Conservation (phyloP, 169 alveolate species). For the Plasmodium chabaudi region DNA sequence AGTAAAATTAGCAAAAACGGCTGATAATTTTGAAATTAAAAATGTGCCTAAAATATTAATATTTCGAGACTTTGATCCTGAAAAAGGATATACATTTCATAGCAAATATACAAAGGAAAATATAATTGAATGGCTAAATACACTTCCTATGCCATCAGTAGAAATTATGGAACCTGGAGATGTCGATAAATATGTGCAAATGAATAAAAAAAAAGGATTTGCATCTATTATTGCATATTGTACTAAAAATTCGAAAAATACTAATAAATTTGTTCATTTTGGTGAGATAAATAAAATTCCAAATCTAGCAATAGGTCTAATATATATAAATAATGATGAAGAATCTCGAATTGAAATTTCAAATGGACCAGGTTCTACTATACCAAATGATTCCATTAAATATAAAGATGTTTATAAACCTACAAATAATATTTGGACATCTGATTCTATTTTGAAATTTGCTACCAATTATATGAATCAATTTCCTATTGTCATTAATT, state of each 20-base stretch:
- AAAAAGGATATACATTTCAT: slow-evolving; percentile 68
- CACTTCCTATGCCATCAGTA: slow-evolving; percentile 46
- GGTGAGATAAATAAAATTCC: slow-evolving; percentile 67
- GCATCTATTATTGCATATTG: slow-evolving; percentile 73
- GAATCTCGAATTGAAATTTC: slow-evolving; percentile 43
- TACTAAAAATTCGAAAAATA: slow-evolving; percentile 37
- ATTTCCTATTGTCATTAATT: slow-evolving; percentile 51
- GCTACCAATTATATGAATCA: slow-evolving; percentile 59
- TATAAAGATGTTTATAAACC: slow-evolving; percentile 54
- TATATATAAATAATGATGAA: slow-evolving; percentile 22
- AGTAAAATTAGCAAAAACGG: slow-evolving; percentile 35
- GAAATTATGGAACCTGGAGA: slow-evolving; percentile 43
- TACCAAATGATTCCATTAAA: slow-evolving; percentile 18
- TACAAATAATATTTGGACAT: slow-evolving; percentile 29
- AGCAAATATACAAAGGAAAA: slow-evolving; percentile 69
- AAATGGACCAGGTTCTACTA: slow-evolving; percentile 73
- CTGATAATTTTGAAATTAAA: slow-evolving; percentile 64
- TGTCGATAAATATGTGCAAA: slow-evolving; percentile 59
- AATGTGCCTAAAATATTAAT: slow-evolving; percentile 50
- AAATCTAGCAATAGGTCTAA: slow-evolving; percentile 59
- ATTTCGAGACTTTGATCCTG: slow-evolving; percentile 68
- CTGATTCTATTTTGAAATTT: slow-evolving; percentile 29
- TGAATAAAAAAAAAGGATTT: slow-evolving; percentile 69
- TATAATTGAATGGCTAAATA: slow-evolving; percentile 51
- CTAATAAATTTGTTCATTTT: slow-evolving; percentile 64